These are phyloP conservation scores for Boletus speciosus DNA, from an alignment of 768 basidiomycete species.

Conservation along the genomic window DNA sequence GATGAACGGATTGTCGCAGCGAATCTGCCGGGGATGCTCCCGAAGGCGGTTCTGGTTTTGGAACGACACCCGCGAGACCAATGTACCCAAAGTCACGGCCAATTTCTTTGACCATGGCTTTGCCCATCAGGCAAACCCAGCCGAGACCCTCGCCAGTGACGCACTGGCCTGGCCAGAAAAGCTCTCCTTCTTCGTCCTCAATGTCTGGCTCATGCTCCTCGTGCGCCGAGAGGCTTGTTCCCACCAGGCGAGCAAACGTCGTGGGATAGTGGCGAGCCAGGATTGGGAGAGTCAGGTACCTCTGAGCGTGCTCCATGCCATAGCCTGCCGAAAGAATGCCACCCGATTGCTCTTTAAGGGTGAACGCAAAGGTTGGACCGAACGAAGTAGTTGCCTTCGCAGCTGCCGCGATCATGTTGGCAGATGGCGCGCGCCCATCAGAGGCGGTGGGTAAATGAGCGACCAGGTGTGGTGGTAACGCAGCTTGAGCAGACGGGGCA, in stretches of 20 bases:
- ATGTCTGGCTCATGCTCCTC: conserved; percentile 82
- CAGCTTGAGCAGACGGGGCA: conserved; percentile 31
- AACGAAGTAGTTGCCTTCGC: conserved; percentile 30
- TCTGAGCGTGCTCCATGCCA: conserved; percentile 47
- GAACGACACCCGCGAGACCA: conserved; percentile 69
- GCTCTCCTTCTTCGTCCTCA: conserved; percentile 81
- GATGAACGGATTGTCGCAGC: conserved; percentile 32
- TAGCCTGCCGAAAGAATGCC: conserved; percentile 43
- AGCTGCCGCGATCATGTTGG: conserved; percentile 29
- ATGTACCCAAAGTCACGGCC: conserved; percentile 72
- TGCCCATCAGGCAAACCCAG: conserved; percentile 86
- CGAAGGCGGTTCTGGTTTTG: conserved; percentile 50
- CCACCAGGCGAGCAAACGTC: conserved; percentile 71
- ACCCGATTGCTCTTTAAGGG: conserved; percentile 28
- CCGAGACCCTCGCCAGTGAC: conserved; percentile 75
- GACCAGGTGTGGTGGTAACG: conserved; percentile 39
- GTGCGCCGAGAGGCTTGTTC: conserved; percentile 53
- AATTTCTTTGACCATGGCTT: conserved; percentile 82
- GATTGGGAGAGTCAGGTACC: conserved; percentile 59
- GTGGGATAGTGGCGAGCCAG: conserved; percentile 70
- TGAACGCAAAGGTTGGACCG: conserved; percentile 24
- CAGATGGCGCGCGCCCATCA: conserved; percentile 29
- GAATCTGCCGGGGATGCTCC: conserved; percentile 30
- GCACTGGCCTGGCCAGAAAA: conserved; percentile 79
- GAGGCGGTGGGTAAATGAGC: conserved; percentile 27